These are phyloP conservation scores for Trametes cinnabarina DNA, from an alignment of 768 basidiomycete genomes.

Conservation along the genomic window DNA sequence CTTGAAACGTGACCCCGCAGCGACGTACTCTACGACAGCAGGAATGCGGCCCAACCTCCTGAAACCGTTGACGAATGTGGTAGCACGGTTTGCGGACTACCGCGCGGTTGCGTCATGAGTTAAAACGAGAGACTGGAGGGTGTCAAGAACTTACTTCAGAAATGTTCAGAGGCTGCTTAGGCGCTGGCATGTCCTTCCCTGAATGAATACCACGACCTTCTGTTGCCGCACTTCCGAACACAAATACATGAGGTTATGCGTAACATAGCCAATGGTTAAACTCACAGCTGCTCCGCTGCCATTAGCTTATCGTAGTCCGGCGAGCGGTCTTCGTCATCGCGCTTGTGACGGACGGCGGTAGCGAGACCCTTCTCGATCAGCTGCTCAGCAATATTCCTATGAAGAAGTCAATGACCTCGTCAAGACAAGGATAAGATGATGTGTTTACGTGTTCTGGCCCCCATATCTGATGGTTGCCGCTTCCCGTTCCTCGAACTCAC, in stretches of 20 bases:
- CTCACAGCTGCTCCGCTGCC: constrained; percentile 89
- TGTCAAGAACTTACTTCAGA: constrained; percentile 75
- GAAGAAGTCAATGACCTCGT: neutral
- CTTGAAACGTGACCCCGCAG: constrained; percentile 96
- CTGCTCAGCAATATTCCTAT: constrained; percentile 90
- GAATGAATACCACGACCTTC: constrained; percentile 88
- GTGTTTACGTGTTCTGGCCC: constrained; percentile 67
- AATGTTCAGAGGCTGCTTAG: constrained; percentile 83
- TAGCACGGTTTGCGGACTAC: constrained; percentile 53
- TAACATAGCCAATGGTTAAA: constrained; percentile 8
- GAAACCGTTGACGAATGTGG: constrained; percentile 86
- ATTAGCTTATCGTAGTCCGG: constrained; percentile 95
- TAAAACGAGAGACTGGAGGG: constrained; percentile 2
- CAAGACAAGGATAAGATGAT: constrained; percentile 3
- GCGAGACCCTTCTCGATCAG: constrained; percentile 92
- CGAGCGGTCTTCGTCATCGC: constrained; percentile 96
- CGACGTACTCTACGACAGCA: constrained; percentile 90
- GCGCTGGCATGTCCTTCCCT: constrained; percentile 79
- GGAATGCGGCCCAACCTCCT: constrained; percentile 83
- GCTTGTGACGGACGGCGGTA: constrained; percentile 84
- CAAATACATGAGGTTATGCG: constrained; percentile 9
- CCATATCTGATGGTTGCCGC: constrained; percentile 88
- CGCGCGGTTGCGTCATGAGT: neutral
- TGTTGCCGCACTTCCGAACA: constrained; percentile 63
- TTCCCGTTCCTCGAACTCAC: constrained; percentile 91